Percentiles rank a stretch among this genome's conserved stretches.
These are phyloP conservation scores for Kalanchoe fedtschenkoi DNA, from an alignment of 164 flowering plant genomes.

Conservation along the genomic window DNA sequence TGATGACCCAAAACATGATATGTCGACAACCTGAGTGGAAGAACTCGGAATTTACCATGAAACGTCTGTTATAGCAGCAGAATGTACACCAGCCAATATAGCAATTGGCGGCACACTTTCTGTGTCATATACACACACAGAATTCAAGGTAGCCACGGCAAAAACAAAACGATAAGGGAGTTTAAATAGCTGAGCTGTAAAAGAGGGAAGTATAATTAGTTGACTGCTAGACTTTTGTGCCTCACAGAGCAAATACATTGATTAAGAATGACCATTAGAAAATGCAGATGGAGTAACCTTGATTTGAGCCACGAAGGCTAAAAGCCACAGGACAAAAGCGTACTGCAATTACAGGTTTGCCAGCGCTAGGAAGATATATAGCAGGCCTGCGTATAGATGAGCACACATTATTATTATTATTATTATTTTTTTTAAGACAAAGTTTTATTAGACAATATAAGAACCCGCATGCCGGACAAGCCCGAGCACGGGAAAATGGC, in stretches of 20 bases:
- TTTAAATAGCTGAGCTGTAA: conserved; percentile 60
- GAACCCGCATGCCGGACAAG: too few species aligned
- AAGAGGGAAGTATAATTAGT: conserved; percentile 6
- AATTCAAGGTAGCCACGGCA: conserved; percentile 89
- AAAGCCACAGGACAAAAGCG: conserved; percentile 78
- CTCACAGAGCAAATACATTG: not conserved
- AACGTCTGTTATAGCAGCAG: conserved; percentile 92
- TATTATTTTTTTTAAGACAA: too few species aligned
- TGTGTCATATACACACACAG: conserved; percentile 83
- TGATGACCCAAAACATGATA: not conserved
- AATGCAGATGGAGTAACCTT: conserved; percentile 37
- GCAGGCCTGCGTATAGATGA: conserved; percentile 62
- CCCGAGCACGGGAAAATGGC: too few species aligned
- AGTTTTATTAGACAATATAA: too few species aligned
- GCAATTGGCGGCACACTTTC: conserved; percentile 78
- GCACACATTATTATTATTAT: too few species aligned
- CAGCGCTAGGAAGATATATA: conserved; percentile 78
- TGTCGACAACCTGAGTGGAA: not conserved
- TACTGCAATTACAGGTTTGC: conserved; percentile 82
- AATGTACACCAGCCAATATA: conserved; percentile 88
- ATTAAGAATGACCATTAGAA: not conserved
- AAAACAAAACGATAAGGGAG: conserved; percentile 84
- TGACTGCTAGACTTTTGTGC: not conserved
- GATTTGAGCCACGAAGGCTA: conserved; percentile 48
- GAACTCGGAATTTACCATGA: conserved; percentile 47